Base-by-base conservation (phyloP, 306 rosid species). In the Cucumis melo region DNA sequence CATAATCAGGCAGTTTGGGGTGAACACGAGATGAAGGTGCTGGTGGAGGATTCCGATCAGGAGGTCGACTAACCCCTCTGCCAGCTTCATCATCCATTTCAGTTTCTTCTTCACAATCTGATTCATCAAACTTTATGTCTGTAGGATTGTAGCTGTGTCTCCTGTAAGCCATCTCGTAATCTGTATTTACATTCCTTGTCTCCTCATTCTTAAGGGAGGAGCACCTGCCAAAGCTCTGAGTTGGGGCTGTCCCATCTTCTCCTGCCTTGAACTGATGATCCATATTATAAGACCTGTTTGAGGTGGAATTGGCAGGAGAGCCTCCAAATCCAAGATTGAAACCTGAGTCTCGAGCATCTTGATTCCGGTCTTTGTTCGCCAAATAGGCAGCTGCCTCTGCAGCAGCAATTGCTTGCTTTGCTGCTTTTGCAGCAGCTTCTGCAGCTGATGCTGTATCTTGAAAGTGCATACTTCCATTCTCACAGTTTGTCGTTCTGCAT, bases 371-470 rank as follows among this genome's bases (percentile, higher is more conserved):
- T 79, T 84, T 92, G 89, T 84, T 87, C 32, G 96, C 99, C 81
- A 90, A 79, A 83, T 83, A 89, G 59, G 97, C 98, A 64, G 99
- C 99, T 80, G 87, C 93, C 83, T 95, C 91, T 14, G 97, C 98
- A 24, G 99, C 99, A 38, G 97, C 97, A 38, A 92, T 84, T 55
- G 99, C 99, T 70, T 87, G 86, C 81, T 83, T 87, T 0, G 99
- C 98, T 58, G 90, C 82, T 85, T 90, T 92, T 24, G 98, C 97
- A 44, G 99, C 99, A 71, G 96, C 93, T 83, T 88, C 92, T 24
- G 96, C 97, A 53, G 97, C 97, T 64, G 96, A 80, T 44, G 81
- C 86, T 0, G 93, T 73, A 82, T 90, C 88, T 76, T 80, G 82
- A 36, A 83, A 94, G 56, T 87, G 81, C 85, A 78, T 48, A n/a